Evolutionary conservation across 768 basidiomycete species (phyloP), one percentile per base, ranked within the genome.

Genomic region (Rhodotorula graminis): DNA sequence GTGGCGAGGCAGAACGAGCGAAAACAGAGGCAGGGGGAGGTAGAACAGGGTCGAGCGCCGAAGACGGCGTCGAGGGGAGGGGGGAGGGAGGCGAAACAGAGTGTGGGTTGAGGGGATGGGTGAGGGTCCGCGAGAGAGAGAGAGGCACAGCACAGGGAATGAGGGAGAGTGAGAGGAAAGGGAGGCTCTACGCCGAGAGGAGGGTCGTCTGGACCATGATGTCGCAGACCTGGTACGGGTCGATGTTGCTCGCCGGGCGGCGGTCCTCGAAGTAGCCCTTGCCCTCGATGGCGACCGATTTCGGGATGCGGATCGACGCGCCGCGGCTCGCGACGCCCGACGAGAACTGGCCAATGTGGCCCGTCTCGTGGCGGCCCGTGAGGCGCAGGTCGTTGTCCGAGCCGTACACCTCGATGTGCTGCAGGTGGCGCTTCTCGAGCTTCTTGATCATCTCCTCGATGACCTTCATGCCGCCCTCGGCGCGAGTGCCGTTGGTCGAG

Each of bases 291-390:
- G 89, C 90, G 79, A 97, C 94, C 80, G 94, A 91, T 79, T 95
- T 85, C 60, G 96, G 96, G 59, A 99, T 89, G 84, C 93, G 92
- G 81, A 96, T 92, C 44, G 92, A 94, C 59, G 95, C 93, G 79
- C 93, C 96, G 82, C 95, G 92, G 85, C 96, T 90, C 78, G 96
- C 96, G 74, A 98, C 92, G 82, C 96, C 96, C 71, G 91, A 90
- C 78, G 89, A 90, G 86, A 99, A 99, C 67, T 82, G 81, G 76
- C 88, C 86, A 79, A 98, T 97, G 84, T 93, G 92, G 69, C 90
- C 93, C 63, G 96, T 99, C 86, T 99, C 96, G 82, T 98, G 95
- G 77, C 90, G 89, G 72, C 96, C 96, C 40, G 94, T 96, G 80
- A 99, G 85, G 79, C 96, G 88, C 73, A 93, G 84, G 67, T 98